Evolutionary conservation across 108 stramenopile genomes (phyloP).

Genomic region (Skeletonema grethae): DNA sequence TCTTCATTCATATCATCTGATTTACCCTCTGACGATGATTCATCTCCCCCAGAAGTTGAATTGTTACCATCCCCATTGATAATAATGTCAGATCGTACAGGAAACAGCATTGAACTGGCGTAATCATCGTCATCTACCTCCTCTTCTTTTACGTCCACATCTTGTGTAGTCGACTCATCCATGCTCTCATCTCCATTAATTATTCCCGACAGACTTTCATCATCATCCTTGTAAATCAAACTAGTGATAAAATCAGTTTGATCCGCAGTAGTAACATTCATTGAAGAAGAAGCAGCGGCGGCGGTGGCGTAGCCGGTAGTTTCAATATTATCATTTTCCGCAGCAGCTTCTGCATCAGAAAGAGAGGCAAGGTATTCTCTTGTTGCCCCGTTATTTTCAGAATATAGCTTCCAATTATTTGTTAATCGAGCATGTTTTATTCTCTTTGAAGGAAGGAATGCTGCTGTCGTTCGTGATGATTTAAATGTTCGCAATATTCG

Average conservation of each 20-base stretch:
- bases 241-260: not conserved
- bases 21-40: not conserved
- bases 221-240: not conserved
- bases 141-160: not conserved
- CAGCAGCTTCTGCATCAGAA: not conserved
- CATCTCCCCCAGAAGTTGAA: not conserved
- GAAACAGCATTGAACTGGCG: constrained; percentile 17
- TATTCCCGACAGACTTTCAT: too few relatives aligned
- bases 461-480: too few relatives aligned
- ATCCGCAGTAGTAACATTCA: constrained; percentile 1
- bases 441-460: too few relatives aligned
- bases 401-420: too few relatives aligned
- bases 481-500: too few relatives aligned
- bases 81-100: not conserved
- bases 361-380: too few relatives aligned
- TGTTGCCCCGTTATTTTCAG: too few relatives aligned
- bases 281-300: not conserved
- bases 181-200: not conserved
- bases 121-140: constrained; percentile 31
- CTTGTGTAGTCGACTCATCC: not conserved
- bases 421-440: too few relatives aligned
- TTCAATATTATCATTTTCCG: not conserved
- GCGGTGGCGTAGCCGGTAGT: not conserved
- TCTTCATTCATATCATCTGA: too few relatives aligned
- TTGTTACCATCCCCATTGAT: not conserved